phyloP scores from a whole-genome alignment of 164 flowering plant species.

The Tetracentron sinense region DNA sequence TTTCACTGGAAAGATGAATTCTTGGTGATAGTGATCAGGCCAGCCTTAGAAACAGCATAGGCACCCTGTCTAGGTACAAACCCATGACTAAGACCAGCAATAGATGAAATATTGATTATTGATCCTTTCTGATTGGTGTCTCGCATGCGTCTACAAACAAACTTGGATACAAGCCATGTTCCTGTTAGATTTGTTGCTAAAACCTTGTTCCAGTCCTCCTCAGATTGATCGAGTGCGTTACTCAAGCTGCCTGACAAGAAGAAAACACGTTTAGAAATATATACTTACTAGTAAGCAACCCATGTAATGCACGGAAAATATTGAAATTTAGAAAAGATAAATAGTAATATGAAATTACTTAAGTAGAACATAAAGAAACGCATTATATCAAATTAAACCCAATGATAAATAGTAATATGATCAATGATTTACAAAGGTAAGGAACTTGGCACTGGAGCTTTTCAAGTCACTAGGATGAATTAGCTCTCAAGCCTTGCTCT shows the following conservation, averaged over 20 bases:
- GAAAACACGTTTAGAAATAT: too few species aligned
- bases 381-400: too few species aligned
- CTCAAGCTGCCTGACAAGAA: conserved; percentile 33
- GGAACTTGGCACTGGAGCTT: too few species aligned
- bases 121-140: conserved; percentile 31
- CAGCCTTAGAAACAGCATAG: conserved; percentile 38
- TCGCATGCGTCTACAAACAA: conserved; percentile 34
- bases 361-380: too few species aligned
- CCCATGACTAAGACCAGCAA: conserved; percentile 35
- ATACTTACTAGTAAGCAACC: too few species aligned
- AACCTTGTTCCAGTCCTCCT: conserved; percentile 38
- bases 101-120: conserved; percentile 40
- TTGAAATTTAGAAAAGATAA: too few species aligned
- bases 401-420: too few species aligned
- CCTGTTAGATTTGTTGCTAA: conserved; percentile 36
- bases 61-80: conserved; percentile 29
- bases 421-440: too few species aligned
- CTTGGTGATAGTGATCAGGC: conserved; percentile 32
- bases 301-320: too few species aligned
- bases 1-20: neutral
- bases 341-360: too few species aligned
- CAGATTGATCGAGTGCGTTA: conserved; percentile 29
- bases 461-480: too few species aligned
- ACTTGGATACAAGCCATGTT: conserved; percentile 42
- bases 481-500: too few species aligned